Evolutionary conservation across 768 basidiomycete species (phyloP).

Genomic region (Naganishia randhawae): DNA sequence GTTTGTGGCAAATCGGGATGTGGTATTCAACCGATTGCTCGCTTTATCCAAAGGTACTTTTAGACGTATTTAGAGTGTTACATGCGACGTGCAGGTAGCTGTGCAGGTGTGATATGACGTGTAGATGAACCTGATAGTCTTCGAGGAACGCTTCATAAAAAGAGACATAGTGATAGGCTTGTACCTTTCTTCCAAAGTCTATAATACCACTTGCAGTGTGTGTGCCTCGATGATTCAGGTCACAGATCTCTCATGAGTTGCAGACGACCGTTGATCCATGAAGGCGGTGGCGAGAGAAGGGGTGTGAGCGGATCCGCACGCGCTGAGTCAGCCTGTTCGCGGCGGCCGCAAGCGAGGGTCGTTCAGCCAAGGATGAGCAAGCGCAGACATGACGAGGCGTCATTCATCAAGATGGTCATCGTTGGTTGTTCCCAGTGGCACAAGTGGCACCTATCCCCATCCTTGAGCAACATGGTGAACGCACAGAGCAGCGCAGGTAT

Average conservation of each 20-base stretch:
- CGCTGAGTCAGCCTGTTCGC: background rate
- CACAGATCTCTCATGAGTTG: too few species aligned
- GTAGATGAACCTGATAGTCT: too few species aligned
- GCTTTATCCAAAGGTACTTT: conserved; percentile 16
- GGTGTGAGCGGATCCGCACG: background rate
- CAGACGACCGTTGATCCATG: too few species aligned
- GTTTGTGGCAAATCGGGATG: conserved; percentile 27
- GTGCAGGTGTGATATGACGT: too few species aligned
- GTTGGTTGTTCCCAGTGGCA: background rate
- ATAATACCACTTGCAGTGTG: too few species aligned
- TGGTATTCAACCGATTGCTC: conserved; percentile 10
- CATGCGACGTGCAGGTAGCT: too few species aligned
- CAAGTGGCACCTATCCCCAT: background rate
- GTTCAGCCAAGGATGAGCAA: conserved; percentile 20
- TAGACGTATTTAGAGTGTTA: conserved; percentile 2
- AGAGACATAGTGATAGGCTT: too few species aligned
- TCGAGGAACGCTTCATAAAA: too few species aligned
- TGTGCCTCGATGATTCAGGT: too few species aligned
- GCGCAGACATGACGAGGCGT: conserved; percentile 25
- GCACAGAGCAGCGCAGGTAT: conserved; percentile 42
- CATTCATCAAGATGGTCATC: background rate
- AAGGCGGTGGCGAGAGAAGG: background rate
- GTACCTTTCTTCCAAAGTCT: too few species aligned
- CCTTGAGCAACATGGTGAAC: conserved; percentile 27
- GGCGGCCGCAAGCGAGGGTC: background rate